Percentiles rank a stretch among this genome's conserved stretches.
phyloP scores from a whole-genome alignment of 495 filamentous ascomycete genomes.

The Podospora pseudoanserina region DNA sequence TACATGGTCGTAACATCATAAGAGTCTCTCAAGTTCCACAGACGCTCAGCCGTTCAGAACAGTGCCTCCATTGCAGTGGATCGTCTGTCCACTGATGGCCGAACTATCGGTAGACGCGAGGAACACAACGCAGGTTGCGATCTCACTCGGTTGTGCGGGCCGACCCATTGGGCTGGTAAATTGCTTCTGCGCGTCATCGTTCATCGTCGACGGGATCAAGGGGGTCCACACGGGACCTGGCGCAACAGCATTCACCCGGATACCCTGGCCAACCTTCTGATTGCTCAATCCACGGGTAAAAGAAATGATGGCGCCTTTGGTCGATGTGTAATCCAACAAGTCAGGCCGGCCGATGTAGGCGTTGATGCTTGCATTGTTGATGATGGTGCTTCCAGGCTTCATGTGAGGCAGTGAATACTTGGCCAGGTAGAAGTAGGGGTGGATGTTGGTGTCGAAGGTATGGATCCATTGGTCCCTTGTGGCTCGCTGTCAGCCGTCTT shows the following conservation, averaged over 20 bases:
- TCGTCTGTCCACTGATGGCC: slow-evolving; percentile 56
- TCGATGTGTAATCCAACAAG: slow-evolving; percentile 80
- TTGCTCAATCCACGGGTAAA: slow-evolving; percentile 79
- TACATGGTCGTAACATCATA: neutral
- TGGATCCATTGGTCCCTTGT: slow-evolving; percentile 68
- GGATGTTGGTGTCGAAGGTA: slow-evolving; percentile 74
- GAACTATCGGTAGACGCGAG: slow-evolving; percentile 72
- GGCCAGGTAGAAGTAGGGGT: slow-evolving; percentile 69
- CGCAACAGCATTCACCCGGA: slow-evolving; percentile 76
- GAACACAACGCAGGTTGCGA: slow-evolving; percentile 84
- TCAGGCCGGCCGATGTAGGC: slow-evolving; percentile 79
- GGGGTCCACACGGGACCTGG: slow-evolving; percentile 86
- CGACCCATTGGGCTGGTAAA: slow-evolving; percentile 79
- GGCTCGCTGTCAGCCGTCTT: neutral
- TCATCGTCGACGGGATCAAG: slow-evolving; percentile 76
- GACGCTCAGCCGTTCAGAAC: slow-evolving; percentile 55
- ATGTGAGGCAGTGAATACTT: slow-evolving; percentile 78
- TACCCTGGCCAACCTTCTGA: slow-evolving; percentile 66
- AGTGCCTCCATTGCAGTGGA: slow-evolving; percentile 68
- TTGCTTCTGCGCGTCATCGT: slow-evolving; percentile 60
- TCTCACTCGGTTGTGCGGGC: slow-evolving; percentile 72
- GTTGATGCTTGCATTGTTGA: slow-evolving; percentile 80
- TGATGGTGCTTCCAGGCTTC: slow-evolving; percentile 70
- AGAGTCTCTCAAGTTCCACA: neutral
- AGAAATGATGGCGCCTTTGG: slow-evolving; percentile 77